Base-by-base conservation (phyloP, 148 eudicot species). In the Vaccinium vitisidaea region DNA sequence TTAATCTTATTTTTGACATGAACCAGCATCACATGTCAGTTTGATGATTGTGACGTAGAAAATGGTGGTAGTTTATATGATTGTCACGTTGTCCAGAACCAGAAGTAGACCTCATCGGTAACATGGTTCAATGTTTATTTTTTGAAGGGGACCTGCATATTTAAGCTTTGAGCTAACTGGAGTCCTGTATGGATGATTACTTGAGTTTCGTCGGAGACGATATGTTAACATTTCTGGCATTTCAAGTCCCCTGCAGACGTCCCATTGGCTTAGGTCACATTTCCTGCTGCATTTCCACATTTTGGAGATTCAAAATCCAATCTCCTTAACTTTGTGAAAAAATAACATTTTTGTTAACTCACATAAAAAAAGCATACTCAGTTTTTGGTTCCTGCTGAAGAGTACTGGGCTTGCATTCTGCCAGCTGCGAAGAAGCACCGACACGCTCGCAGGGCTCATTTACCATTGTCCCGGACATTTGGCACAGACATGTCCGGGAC, bases 91-190 rank as follows among this genome's bases (percentile, higher is more conserved):
- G 63, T 58, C 63, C 63, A 23, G 21, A 50, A 49, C 63, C 63
- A 23, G 21, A 50, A 49, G 58, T 49, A 23, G 13, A 50, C 19
- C 58, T n/a, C 25, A 49, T 27, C 27, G 21, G 53, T 43, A 77
- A 77, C 59, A 13, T 78, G 63, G 46, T 52, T 78, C 46, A 27
- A 52, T 78, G 27, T 78, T 5, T 11, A 69, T 69, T 13, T 46
- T 13, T 46, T 13, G 81, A 54, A 27, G 81, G 13, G 46, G 21
- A 52, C 63, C 81, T 27, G 81, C 46, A 52, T 10, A 55, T 11
- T 25, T 77, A 53, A 25, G 61, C 12, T 78, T 79, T 55, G 67
- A 56, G 69, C 69, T 32, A 79, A 8, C 67, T 55, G 67, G 82
- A 55, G 48, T 9, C 69, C 48, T 56, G 18, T 53, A 21, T 55